Base-by-base conservation (phyloP, 1,284 basidiomycete genomes). In the Ceratobasidium papillatum region DNA sequence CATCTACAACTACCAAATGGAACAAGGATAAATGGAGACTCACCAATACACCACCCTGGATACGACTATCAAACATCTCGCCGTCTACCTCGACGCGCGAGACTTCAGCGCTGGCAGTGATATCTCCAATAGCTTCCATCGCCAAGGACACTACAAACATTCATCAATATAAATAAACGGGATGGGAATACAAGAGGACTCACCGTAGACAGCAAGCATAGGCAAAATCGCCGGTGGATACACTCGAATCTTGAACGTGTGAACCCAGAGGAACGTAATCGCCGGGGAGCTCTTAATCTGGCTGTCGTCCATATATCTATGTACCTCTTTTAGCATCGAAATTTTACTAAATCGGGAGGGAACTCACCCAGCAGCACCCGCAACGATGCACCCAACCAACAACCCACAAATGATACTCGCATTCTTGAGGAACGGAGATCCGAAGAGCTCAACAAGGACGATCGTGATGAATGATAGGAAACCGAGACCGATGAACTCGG, bases 121-220 rank as follows among this genome's bases (percentile, higher is more conserved):
- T 91, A 79, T 95, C 94, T 0, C 94, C 94, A 63, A 94, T 94
- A 3, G 92, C 91, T 81, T 95, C 94, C 90, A 94, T 92, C 1
- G 91, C 88, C 0, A 89, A 80, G 0, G 91, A 92, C 8, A 91
- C 90, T 90, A 36, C 27, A 3, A 19, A 74, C 22, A 54, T 34
- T 36, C 7, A 41, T 62, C 8, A 59, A 25, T n/a, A 49, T 19
- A 14, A 22, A 72, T 43, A 43, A 66, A 38, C 27, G 41, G 1
- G 14, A 9, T 30, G 65, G 61, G 12, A 19, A 30, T 49, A 7
- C 38, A 5, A 41, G 38, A 41, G 19, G 38, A 81, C 82, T 22
- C 74, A 91, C 89, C 84, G 80, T 95, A 95, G 0, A 95, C 92
- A 0, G 92, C 91, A 27, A 95, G 80, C 88, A 94, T 90, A 0